These are phyloP conservation scores for Trichocladium uniseriatum DNA, from an alignment of 495 filamentous ascomycete genomes.

Conservation along the genomic window DNA sequence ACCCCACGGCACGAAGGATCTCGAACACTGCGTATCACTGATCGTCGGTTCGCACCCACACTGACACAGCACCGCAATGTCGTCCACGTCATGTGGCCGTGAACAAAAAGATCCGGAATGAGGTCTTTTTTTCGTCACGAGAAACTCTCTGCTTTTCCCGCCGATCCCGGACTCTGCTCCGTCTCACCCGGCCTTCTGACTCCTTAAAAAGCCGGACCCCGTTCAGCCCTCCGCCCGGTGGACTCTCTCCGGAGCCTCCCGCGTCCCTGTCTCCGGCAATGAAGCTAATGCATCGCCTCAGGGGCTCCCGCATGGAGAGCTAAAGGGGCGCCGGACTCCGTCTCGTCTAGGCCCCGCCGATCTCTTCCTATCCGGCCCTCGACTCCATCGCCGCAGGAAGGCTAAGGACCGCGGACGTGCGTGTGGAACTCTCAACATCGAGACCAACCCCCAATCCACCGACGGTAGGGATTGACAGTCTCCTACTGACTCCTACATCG, in stretches of 20 bases:
- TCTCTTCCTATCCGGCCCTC: constrained; percentile 2
- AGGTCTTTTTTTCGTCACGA: neutral
- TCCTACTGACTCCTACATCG: too few relatives aligned
- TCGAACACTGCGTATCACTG: neutral
- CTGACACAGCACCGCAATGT: neutral
- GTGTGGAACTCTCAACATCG: too few relatives aligned
- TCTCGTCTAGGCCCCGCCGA: constrained; percentile 10
- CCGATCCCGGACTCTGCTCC: neutral
- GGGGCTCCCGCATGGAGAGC: too few relatives aligned
- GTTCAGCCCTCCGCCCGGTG: too few relatives aligned
- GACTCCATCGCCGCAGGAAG: neutral
- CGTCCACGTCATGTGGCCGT: constrained; percentile 2
- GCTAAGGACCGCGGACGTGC: neutral
- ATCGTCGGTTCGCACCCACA: constrained; percentile 4
- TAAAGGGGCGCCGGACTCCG: too few relatives aligned
- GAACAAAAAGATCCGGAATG: neutral
- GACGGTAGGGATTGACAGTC: too few relatives aligned
- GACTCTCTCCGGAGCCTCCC: too few relatives aligned
- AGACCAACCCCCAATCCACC: too few relatives aligned
- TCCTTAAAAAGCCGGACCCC: too few relatives aligned
- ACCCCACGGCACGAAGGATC: neutral
- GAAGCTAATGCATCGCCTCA: too few relatives aligned
- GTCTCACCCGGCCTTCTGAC: neutral
- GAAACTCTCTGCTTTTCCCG: neutral
- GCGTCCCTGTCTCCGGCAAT: too few relatives aligned